Percentiles rank a stretch among this genome's conserved stretches.
phyloP scores from a whole-genome alignment of 2,329 filamentous ascomycete species.

The Truncatella angustata region DNA sequence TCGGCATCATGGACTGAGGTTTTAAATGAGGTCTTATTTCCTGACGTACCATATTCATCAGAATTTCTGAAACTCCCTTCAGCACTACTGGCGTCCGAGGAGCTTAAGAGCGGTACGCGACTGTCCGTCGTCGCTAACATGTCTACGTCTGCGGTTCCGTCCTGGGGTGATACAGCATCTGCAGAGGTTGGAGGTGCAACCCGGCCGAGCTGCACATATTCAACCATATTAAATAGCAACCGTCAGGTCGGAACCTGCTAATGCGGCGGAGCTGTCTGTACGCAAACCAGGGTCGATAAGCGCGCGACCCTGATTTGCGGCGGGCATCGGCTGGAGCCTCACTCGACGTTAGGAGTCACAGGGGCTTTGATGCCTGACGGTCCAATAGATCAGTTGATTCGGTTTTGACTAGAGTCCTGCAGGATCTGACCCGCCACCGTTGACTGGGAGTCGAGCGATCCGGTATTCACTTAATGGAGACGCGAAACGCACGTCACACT shows the following conservation, averaged over 20 bases:
- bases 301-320: constrained; percentile 7
- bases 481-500: too few species aligned
- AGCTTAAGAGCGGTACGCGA: constrained; percentile 5
- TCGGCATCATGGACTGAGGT: constrained; percentile 12
- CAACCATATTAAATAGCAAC: constrained; percentile 4
- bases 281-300: not conserved
- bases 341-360: not conserved
- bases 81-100: not conserved
- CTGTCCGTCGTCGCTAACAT: not conserved
- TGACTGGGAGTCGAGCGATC: not conserved
- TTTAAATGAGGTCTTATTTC: constrained; percentile 19
- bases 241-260: not conserved
- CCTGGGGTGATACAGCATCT: not conserved
- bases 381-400: not conserved
- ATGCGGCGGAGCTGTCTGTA: not conserved
- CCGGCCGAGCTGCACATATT: constrained; percentile 1
- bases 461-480: too few species aligned
- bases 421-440: not conserved
- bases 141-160: not conserved
- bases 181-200: not conserved
- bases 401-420: not conserved
- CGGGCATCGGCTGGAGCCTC: constrained; percentile 2
- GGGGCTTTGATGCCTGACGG: constrained; percentile 5
- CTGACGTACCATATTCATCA: constrained; percentile 23
- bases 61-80: not conserved